Percentiles rank a stretch among this genome's conserved stretches.
These are phyloP conservation scores for Kwoniella shivajii DNA, from an alignment of 1,284 basidiomycete species.

Conservation along the genomic window DNA sequence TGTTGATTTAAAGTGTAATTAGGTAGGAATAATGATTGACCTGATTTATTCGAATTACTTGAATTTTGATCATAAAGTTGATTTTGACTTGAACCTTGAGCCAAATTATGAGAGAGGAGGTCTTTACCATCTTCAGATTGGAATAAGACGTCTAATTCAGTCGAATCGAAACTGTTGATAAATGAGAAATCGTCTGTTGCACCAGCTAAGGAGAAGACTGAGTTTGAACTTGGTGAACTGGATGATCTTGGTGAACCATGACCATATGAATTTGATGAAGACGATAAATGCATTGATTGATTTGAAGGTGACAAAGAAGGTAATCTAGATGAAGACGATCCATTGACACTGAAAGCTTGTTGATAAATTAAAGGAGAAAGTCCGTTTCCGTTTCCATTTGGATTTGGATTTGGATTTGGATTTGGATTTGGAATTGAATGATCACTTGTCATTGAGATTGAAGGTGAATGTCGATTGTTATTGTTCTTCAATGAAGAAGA, in stretches of 20 bases:
- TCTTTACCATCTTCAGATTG: constrained; percentile 11
- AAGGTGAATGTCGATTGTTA: constrained; percentile 8
- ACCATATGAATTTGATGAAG: constrained; percentile 20
- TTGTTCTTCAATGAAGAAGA: background rate
- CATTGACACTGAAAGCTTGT: constrained; percentile 3
- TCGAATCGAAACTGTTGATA: constrained; percentile 29
- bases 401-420: too few relatives aligned
- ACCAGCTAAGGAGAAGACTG: constrained; percentile 28
- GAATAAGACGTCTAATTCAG: constrained; percentile 46
- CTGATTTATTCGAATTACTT: background rate
- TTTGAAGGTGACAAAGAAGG: constrained; percentile 34
- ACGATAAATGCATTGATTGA: constrained; percentile 12
- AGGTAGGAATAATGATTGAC: background rate
- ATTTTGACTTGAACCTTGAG: too few relatives aligned
- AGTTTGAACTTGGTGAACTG: constrained; percentile 35
- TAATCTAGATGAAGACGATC: constrained; percentile 21
- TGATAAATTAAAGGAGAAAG: constrained; percentile 20
- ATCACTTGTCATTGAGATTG: constrained; percentile 1
- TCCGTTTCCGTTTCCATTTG: too few relatives aligned
- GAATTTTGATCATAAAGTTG: too few relatives aligned
- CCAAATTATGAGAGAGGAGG: too few relatives aligned
- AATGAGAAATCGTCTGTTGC: constrained; percentile 43
- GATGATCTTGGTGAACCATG: constrained; percentile 39
- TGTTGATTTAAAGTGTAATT: too few relatives aligned
- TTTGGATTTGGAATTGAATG: too few relatives aligned